Conservation (phyloP, 164 flowering plant genomes). For the Houttuynia cordata region DNA sequence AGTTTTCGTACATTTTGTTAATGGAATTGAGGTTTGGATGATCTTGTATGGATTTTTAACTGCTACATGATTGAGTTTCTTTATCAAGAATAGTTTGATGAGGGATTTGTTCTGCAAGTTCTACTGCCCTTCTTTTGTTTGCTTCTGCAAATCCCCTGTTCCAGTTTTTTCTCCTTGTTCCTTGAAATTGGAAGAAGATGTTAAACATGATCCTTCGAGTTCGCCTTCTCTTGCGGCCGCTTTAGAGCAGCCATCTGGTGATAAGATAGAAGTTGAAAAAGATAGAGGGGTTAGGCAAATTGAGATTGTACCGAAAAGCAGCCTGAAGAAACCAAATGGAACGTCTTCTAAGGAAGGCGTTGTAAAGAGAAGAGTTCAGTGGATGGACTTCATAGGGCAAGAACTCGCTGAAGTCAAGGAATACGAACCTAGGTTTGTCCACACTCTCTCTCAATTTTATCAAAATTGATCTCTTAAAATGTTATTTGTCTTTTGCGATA, state of each 20-base stretch:
- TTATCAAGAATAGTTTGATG: conserved; percentile 28
- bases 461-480: too few species aligned
- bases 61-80: not conserved
- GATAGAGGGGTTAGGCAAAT: conserved; percentile 15
- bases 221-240: conserved; percentile 5
- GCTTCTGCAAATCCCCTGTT: conserved; percentile 66
- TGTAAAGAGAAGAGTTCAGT: conserved; percentile 47
- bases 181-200: conserved; percentile 47
- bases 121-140: conserved; percentile 57
- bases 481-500: too few species aligned
- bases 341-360: conserved; percentile 9
- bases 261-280: conserved; percentile 13
- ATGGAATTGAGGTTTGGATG: not conserved
- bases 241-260: conserved; percentile 5
- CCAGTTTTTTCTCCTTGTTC: conserved; percentile 40
- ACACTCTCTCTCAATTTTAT: not conserved
- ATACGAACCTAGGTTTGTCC: conserved; percentile 52
- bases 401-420: conserved; percentile 65
- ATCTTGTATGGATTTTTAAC: not conserved
- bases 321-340: conserved; percentile 24
- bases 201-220: conserved; percentile 29
- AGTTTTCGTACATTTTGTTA: not conserved
- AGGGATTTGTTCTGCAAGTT: conserved; percentile 67
- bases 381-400: conserved; percentile 63
- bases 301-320: conserved; percentile 18